Evolutionary conservation across 768 basidiomycete genomes (phyloP).

Genomic region (Nidula microcarpa): DNA sequence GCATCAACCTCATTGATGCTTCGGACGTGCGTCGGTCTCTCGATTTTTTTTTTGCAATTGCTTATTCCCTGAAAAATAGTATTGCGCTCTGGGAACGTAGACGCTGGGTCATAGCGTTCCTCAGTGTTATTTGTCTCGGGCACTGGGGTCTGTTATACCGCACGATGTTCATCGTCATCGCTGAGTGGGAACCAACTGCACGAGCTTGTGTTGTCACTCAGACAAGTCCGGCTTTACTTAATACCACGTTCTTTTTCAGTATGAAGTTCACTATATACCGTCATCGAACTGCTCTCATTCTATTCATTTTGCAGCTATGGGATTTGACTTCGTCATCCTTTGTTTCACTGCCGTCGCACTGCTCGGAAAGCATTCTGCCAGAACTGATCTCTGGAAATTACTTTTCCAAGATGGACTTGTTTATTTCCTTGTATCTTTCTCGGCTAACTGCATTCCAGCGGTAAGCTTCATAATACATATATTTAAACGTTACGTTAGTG

Average conservation of each 20-base stretch:
- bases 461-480: constrained; percentile 29
- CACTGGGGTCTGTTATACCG: constrained; percentile 70
- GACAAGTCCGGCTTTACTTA: constrained; percentile 55
- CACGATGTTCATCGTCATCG: constrained; percentile 64
- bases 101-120: constrained; percentile 40
- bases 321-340: constrained; percentile 61
- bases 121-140: constrained; percentile 52
- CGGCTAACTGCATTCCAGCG: constrained; percentile 65
- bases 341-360: constrained; percentile 53
- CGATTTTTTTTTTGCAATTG: constrained; percentile 3
- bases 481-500: background rate
- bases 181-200: constrained; percentile 42
- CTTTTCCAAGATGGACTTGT: constrained; percentile 74
- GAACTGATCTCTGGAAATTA: constrained; percentile 63
- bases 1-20: constrained; percentile 70
- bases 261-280: background rate
- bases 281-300: background rate
- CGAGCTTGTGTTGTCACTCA: constrained; percentile 46
- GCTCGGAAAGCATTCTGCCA: constrained; percentile 44
- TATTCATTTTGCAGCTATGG: constrained; percentile 52
- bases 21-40: constrained; percentile 47
- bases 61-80: constrained; percentile 23
- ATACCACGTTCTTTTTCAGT: constrained; percentile 71
- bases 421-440: constrained; percentile 64
- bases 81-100: constrained; percentile 71